Evolutionary conservation across 192 early-diverging fungal species (phyloP).

Genomic region (Podila horticola): DNA sequence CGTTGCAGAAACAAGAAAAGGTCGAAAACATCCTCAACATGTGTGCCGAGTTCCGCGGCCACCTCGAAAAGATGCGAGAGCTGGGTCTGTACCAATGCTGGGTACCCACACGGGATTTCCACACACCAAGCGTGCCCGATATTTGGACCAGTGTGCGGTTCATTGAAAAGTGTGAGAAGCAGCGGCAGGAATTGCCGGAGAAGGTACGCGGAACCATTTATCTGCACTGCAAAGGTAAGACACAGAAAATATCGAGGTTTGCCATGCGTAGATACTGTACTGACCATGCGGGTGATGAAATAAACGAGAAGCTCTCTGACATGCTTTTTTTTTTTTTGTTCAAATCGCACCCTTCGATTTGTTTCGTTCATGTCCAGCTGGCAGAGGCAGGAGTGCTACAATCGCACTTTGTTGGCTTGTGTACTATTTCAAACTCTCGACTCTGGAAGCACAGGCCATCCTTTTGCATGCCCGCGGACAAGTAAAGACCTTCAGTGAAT

Average conservation of each 20-base stretch:
- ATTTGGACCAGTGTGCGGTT: slow-evolving; percentile 43
- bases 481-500: background rate
- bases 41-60: slow-evolving; percentile 61
- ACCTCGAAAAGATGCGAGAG: slow-evolving; percentile 42
- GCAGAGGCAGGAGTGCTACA: slow-evolving; percentile 47
- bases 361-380: slow-evolving; percentile 20
- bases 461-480: slow-evolving; percentile 33
- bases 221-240: slow-evolving; percentile 60
- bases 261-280: background rate
- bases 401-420: slow-evolving; percentile 45
- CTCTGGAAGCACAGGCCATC: slow-evolving; percentile 29
- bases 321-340: background rate
- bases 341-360: background rate
- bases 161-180: slow-evolving; percentile 26
- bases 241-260: background rate
- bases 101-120: slow-evolving; percentile 55
- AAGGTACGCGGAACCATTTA: slow-evolving; percentile 22
- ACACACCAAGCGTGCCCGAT: slow-evolving; percentile 40
- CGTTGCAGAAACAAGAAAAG: slow-evolving; percentile 10
- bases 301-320: too few relatives aligned
- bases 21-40: slow-evolving; percentile 54
- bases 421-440: slow-evolving; percentile 21
- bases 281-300: too few relatives aligned
- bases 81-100: slow-evolving; percentile 53
- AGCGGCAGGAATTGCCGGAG: background rate